phyloP scores from a whole-genome alignment of 1,284 basidiomycete species.

The Cutaneotrichosporon sp. region DNA sequence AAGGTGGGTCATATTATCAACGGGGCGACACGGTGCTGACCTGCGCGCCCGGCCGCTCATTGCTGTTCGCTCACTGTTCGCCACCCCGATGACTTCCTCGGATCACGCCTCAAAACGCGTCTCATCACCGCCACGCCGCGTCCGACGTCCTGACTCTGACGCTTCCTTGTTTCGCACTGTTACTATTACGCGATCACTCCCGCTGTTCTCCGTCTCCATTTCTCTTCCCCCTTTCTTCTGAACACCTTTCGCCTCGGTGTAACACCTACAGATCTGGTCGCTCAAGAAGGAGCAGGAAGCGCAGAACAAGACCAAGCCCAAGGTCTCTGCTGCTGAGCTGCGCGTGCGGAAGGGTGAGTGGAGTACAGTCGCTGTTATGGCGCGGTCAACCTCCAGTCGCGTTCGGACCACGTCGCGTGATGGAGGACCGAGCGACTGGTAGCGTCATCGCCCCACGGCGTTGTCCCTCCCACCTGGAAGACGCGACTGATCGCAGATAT shows the following conservation, averaged over 20 bases:
- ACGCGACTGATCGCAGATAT: conserved; percentile 60
- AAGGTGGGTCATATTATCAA: conserved; percentile 46
- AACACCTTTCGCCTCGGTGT: no score
- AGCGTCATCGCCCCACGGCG: background rate
- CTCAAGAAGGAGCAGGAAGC: conserved; percentile 94
- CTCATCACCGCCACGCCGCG: no score
- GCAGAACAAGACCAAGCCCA: conserved; percentile 89
- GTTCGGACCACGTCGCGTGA: no score
- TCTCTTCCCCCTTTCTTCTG: no score
- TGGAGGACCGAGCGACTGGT: no score
- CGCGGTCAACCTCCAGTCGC: no score
- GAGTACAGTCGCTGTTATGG: no score
- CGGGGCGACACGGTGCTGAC: background rate
- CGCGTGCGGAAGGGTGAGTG: conserved; percentile 91
- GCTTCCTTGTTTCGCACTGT: no score
- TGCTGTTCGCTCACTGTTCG: background rate
- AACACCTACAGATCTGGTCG: conserved; percentile 74
- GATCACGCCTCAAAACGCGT: no score
- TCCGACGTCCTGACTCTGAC: no score
- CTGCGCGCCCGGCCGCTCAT: background rate
- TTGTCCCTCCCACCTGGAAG: background rate
- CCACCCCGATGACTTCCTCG: no score
- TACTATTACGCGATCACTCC: no score
- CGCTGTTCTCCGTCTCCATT: background rate
- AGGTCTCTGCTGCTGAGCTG: conserved; percentile 95